A percentile compares a stretch with the other conserved stretches of the same genome.
Evolutionary conservation across 2,329 filamentous ascomycete species (phyloP).

Genomic region (Fusarium euwallaceae): DNA sequence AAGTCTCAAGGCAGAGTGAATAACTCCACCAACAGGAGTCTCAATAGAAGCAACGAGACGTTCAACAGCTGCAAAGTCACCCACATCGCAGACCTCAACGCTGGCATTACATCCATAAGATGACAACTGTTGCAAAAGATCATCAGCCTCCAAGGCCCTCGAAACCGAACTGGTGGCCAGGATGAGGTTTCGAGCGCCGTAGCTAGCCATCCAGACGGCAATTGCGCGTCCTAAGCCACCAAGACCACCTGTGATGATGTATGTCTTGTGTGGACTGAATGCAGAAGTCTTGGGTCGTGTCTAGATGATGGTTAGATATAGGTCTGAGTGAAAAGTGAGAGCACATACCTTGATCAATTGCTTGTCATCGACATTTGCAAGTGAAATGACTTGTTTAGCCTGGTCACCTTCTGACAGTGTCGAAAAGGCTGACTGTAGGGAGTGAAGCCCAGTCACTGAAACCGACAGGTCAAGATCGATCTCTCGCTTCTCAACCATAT

Average conservation of each 20-base stretch:
- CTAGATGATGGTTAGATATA: constrained; percentile 19
- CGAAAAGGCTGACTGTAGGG: constrained; percentile 22
- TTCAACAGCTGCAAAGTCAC: constrained; percentile 36
- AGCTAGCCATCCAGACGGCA: constrained; percentile 44
- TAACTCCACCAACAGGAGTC: constrained; percentile 37
- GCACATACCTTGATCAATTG: constrained; percentile 32
- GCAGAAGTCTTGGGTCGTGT: constrained; percentile 33
- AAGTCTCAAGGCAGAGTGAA: constrained; percentile 41
- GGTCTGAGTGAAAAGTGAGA: not conserved
- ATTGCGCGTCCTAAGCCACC: constrained; percentile 41
- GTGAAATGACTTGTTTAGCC: constrained; percentile 34
- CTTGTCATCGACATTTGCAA: not conserved
- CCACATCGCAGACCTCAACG: constrained; percentile 40
- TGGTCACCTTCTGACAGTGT: constrained; percentile 7
- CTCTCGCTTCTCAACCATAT: constrained; percentile 23
- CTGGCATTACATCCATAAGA: constrained; percentile 41
- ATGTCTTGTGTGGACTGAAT: constrained; percentile 36
- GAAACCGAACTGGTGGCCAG: constrained; percentile 39
- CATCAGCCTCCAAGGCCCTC: constrained; percentile 27
- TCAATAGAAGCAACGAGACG: constrained; percentile 25
- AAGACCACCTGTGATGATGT: constrained; percentile 43
- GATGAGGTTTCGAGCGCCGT: constrained; percentile 39
- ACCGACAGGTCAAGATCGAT: constrained; percentile 13
- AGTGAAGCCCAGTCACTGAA: constrained; percentile 25
- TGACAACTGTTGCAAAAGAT: constrained; percentile 37